phyloP scores from a whole-genome alignment of 495 filamentous ascomycete genomes.

The Usnea hakonensis region DNA sequence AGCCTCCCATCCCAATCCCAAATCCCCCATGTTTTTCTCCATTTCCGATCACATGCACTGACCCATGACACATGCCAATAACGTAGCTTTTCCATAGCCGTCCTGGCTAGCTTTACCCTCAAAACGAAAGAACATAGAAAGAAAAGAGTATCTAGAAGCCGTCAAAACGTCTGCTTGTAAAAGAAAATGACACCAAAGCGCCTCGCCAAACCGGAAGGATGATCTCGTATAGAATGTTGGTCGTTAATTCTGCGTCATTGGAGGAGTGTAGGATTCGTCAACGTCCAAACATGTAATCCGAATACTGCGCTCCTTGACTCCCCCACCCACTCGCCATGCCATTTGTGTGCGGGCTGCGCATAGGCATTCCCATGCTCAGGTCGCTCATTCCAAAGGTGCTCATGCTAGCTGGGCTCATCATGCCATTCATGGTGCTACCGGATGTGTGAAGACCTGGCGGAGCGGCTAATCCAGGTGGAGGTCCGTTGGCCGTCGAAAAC shows the following conservation, averaged over 20 bases:
- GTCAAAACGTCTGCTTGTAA: background rate
- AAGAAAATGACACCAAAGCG: slow-evolving; percentile 11
- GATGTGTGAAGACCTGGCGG: slow-evolving; percentile 57
- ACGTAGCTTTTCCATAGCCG: slow-evolving; percentile 12
- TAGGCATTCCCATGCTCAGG: slow-evolving; percentile 11
- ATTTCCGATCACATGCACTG: slow-evolving; percentile 6
- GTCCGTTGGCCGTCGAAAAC: slow-evolving; percentile 66
- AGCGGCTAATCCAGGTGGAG: slow-evolving; percentile 62
- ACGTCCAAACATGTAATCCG: slow-evolving; percentile 22
- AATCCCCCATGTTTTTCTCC: slow-evolving; percentile 4
- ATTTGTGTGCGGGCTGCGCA: slow-evolving; percentile 16
- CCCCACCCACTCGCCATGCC: slow-evolving; percentile 15
- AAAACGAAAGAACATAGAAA: background rate
- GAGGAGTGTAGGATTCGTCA: slow-evolving; percentile 5
- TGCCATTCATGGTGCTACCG: slow-evolving; percentile 34
- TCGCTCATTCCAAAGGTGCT: slow-evolving; percentile 21
- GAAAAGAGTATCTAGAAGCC: background rate
- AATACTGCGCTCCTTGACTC: slow-evolving; percentile 10
- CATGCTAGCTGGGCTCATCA: slow-evolving; percentile 30
- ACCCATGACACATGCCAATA: slow-evolving; percentile 6
- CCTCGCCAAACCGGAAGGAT: slow-evolving; percentile 14
- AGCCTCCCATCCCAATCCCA: slow-evolving; percentile 14
- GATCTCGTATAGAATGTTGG: slow-evolving; percentile 5
- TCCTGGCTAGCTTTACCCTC: background rate
- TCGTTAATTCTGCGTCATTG: slow-evolving; percentile 1